Evolutionary conservation across 805 yeast species (phyloP).

Genomic region (Ogataea zsoltii): DNA sequence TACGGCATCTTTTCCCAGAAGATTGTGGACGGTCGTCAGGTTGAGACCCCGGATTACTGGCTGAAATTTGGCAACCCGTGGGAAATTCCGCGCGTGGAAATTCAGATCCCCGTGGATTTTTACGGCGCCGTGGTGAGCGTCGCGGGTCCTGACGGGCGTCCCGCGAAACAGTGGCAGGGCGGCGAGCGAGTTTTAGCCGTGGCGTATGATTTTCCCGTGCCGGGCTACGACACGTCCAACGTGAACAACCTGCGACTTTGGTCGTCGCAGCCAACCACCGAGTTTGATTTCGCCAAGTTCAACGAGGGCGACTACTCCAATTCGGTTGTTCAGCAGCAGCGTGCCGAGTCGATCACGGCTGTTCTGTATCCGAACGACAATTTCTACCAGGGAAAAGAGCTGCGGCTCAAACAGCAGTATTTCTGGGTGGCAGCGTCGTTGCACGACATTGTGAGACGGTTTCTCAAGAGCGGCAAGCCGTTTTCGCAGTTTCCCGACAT

Average conservation of each 20-base stretch:
- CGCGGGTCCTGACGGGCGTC: conserved; percentile 50
- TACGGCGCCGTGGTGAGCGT: conserved; percentile 75
- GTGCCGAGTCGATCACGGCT: conserved; percentile 90
- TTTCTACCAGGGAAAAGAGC: conserved; percentile 86
- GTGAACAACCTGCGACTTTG: conserved; percentile 89
- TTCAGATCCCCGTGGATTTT: conserved; percentile 86
- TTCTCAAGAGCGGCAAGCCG: conserved; percentile 71
- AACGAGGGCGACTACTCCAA: conserved; percentile 87
- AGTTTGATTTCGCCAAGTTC: conserved; percentile 88
- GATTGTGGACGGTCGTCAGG: conserved; percentile 89
- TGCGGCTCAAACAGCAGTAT: conserved; percentile 91
- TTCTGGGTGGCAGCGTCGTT: conserved; percentile 96
- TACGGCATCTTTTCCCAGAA: conserved; percentile 92
- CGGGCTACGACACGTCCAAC: conserved; percentile 80
- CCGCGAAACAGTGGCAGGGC: conserved; percentile 74
- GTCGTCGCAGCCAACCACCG: conserved; percentile 87
- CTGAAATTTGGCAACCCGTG: conserved; percentile 85
- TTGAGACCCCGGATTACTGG: conserved; percentile 95
- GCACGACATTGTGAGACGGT: conserved; percentile 87
- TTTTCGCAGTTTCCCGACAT: conserved; percentile 85
- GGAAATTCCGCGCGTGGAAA: conserved; percentile 87
- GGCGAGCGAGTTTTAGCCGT: conserved; percentile 89
- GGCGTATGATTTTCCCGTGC: conserved; percentile 90
- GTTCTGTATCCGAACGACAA: conserved; percentile 94
- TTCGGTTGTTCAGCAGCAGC: conserved; percentile 81